These are phyloP conservation scores for Sporisorium graminicola DNA, from an alignment of 1,284 basidiomycete genomes.

Conservation along the genomic window DNA sequence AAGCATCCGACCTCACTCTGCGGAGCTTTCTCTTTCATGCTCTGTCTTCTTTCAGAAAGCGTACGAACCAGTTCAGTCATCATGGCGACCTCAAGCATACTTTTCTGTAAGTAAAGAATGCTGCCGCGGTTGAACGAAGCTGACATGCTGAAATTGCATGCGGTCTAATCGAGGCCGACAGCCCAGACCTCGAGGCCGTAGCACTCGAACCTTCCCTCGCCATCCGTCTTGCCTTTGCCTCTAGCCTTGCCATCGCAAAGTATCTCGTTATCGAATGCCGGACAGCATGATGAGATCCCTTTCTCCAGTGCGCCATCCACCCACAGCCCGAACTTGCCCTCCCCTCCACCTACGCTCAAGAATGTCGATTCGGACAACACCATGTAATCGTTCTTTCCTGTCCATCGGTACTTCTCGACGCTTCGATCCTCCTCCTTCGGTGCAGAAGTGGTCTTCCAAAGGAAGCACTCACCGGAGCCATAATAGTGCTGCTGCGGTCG, in stretches of 20 bases:
- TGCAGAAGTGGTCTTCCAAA: constrained; percentile 70
- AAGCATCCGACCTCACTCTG: neutral
- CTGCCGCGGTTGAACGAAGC: neutral
- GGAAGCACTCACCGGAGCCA: constrained; percentile 63
- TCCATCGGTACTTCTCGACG: constrained; percentile 82
- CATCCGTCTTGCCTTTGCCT: constrained; percentile 71
- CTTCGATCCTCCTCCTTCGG: neutral
- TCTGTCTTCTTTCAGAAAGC: too few relatives aligned
- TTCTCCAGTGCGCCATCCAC: constrained; percentile 85
- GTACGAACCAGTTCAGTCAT: neutral
- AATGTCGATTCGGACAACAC: constrained; percentile 78
- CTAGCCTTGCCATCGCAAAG: constrained; percentile 73
- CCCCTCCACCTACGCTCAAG: constrained; percentile 62
- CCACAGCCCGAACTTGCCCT: constrained; percentile 77
- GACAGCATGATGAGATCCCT: constrained; percentile 85
- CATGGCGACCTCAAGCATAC: neutral
- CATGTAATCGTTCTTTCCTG: constrained; percentile 90
- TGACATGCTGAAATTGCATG: neutral
- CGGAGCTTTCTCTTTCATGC: neutral
- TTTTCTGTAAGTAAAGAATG: neutral
- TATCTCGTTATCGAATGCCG: constrained; percentile 88
- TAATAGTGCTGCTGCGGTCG: constrained; percentile 63
- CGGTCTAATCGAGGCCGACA: constrained; percentile 72
- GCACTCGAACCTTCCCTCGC: constrained; percentile 80
- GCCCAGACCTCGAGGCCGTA: constrained; percentile 87